Evolutionary conservation across 192 early-diverging fungal genomes (phyloP).

Genomic region (Ambispora gerdemannii): DNA sequence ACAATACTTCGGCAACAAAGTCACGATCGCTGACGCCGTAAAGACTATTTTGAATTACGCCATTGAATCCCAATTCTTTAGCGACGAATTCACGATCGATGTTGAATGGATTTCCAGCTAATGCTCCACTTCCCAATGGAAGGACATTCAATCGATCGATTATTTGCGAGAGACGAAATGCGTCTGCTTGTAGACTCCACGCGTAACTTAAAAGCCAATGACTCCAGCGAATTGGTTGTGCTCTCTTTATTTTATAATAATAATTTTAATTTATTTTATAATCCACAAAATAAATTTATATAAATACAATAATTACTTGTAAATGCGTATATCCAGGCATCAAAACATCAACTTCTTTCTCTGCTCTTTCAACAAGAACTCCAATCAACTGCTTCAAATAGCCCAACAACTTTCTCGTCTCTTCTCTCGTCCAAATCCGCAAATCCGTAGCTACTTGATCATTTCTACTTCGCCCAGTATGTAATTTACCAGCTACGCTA

Average conservation of each 20-base stretch:
- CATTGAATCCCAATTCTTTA: conserved; percentile 82
- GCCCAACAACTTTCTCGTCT: conserved; percentile 58
- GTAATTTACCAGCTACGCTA: conserved; percentile 90
- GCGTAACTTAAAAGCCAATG: conserved; percentile 90
- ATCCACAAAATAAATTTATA: not conserved
- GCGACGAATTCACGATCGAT: conserved; percentile 91
- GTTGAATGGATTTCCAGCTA: conserved; percentile 96
- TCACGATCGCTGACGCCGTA: conserved; percentile 93
- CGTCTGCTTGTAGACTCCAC: conserved; percentile 86
- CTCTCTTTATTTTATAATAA: conserved; percentile 54
- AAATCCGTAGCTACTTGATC: conserved; percentile 99
- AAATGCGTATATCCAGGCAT: conserved; percentile 99
- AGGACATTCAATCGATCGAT: conserved; percentile 76
- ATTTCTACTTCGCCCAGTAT: conserved; percentile 93
- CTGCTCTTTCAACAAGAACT: conserved; percentile 74
- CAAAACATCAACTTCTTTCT: conserved; percentile 85
- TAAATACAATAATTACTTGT: conserved; percentile 53
- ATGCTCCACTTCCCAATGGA: conserved; percentile 89
- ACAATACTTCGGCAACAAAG: conserved; percentile 96
- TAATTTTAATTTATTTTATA: not conserved
- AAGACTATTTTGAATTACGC: conserved; percentile 84
- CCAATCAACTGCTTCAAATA: conserved; percentile 76
- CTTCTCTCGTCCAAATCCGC: conserved; percentile 89
- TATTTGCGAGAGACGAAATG: conserved; percentile 77
- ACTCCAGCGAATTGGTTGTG: conserved; percentile 97